These are phyloP conservation scores for Lecanicillium sp. DNA, from an alignment of 2,329 filamentous ascomycete genomes.

Conservation along the genomic window DNA sequence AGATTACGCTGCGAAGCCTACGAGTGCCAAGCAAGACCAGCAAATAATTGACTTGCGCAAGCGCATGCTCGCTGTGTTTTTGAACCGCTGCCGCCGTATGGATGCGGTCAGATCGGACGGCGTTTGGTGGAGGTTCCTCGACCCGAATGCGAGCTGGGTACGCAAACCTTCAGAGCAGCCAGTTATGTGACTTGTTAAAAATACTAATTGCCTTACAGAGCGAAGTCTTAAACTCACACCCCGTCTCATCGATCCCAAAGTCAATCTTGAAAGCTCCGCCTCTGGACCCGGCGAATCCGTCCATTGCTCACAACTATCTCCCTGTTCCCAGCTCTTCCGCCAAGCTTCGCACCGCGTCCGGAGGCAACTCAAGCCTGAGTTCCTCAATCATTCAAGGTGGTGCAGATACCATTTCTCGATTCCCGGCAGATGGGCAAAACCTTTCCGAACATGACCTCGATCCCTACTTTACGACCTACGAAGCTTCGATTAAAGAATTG, in stretches of 20 bases:
- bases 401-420: constrained; percentile 63
- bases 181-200: background rate
- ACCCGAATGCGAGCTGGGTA: constrained; percentile 98
- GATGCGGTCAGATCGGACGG: constrained; percentile 85
- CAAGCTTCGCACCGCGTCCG: constrained; percentile 62
- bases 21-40: constrained; percentile 94
- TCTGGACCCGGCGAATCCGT: constrained; percentile 87
- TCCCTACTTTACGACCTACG: constrained; percentile 91
- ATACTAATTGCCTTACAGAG: constrained; percentile 47
- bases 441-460: constrained; percentile 87
- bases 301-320: constrained; percentile 76
- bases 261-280: constrained; percentile 93
- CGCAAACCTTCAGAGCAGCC: constrained; percentile 10
- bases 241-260: constrained; percentile 86
- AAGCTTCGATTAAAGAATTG: constrained; percentile 83
- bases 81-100: constrained; percentile 92
- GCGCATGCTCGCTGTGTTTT: constrained; percentile 91
- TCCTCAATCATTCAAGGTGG: constrained; percentile 30
- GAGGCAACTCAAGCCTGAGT: constrained; percentile 24
- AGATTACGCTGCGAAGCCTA: constrained; percentile 95
- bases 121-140: constrained; percentile 95
- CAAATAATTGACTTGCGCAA: constrained; percentile 95
- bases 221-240: constrained; percentile 90
- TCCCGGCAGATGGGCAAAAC: constrained; percentile 69
- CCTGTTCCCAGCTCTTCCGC: constrained; percentile 80